phyloP scores from a whole-genome alignment of 805 yeast species.

The Wickerhamomyces sydowiorum region DNA sequence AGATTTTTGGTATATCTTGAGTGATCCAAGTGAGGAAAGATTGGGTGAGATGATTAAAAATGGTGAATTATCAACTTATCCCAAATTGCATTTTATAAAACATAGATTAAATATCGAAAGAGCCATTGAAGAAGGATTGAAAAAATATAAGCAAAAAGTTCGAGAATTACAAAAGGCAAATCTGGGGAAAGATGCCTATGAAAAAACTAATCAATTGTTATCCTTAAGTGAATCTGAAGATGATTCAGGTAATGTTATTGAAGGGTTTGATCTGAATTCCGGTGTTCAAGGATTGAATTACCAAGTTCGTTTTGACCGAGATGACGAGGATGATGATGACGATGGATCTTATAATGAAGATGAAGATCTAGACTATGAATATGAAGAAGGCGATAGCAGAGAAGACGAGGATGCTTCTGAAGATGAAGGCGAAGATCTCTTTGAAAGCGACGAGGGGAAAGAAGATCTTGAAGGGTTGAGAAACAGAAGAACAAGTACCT shows the following conservation, averaged over 20 bases:
- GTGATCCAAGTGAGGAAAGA: slow-evolving; percentile 61
- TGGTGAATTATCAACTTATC: slow-evolving; percentile 64
- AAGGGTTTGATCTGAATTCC: not conserved
- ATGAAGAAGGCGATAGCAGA: not conserved
- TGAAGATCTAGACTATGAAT: slow-evolving; percentile 4
- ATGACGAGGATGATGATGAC: slow-evolving; percentile 4
- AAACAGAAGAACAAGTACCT: not conserved
- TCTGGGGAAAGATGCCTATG: not conserved
- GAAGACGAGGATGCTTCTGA: not conserved
- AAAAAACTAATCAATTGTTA: not conserved
- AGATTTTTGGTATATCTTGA: slow-evolving; percentile 59
- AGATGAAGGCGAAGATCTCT: slow-evolving; percentile 1
- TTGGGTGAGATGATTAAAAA: slow-evolving; percentile 48
- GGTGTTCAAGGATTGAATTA: slow-evolving; percentile 4
- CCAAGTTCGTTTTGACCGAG: slow-evolving; percentile 8
- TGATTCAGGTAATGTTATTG: slow-evolving; percentile 4
- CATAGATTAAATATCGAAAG: slow-evolving; percentile 64
- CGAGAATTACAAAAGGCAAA: slow-evolving; percentile 1
- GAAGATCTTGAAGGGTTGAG: not conserved
- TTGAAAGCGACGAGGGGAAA: not conserved
- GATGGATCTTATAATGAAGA: slow-evolving; percentile 5
- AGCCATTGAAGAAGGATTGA: slow-evolving; percentile 49
- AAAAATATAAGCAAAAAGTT: slow-evolving; percentile 13
- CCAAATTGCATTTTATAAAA: slow-evolving; percentile 57
- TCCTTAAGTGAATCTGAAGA: slow-evolving; percentile 8